These are phyloP conservation scores for Cladophialophora chaetospira DNA, from an alignment of 2,329 filamentous ascomycete genomes.

Conservation along the genomic window DNA sequence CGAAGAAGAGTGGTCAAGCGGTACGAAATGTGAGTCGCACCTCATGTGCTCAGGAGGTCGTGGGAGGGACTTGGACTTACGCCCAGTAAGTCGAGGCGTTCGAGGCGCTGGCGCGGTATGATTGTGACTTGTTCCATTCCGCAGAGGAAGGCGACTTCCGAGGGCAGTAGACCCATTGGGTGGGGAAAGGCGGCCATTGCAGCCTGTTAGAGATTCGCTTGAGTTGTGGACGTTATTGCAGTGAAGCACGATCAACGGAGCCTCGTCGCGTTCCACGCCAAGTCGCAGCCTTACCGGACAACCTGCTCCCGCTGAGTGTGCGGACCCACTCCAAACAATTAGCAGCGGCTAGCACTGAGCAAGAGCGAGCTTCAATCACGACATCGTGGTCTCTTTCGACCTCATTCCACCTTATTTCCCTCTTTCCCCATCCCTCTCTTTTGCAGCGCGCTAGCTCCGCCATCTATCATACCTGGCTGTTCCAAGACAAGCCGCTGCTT, in stretches of 20 bases:
- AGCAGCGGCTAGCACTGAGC: not conserved
- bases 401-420: too few species aligned
- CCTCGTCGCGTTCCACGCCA: not conserved
- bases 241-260: not conserved
- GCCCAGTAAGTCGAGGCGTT: slow-evolving; percentile 78
- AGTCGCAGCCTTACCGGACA: not conserved
- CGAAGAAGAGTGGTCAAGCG: not conserved
- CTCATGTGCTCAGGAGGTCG: slow-evolving; percentile 34
- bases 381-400: not conserved
- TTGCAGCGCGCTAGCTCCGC: not conserved
- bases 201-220: not conserved
- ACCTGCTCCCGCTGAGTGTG: not conserved
- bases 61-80: slow-evolving; percentile 65
- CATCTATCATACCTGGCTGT: not conserved
- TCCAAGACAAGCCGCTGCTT: not conserved
- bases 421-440: not conserved
- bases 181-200: slow-evolving; percentile 62
- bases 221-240: not conserved
- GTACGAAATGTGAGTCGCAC: slow-evolving; percentile 14
- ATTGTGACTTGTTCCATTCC: slow-evolving; percentile 97
- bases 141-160: slow-evolving; percentile 90
- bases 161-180: slow-evolving; percentile 70
- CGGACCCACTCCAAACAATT: not conserved
- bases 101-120: slow-evolving; percentile 85
- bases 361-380: not conserved